A percentile compares a stretch with the other conserved stretches of the same genome.
Evolutionary conservation across 345 rosid species (phyloP).

Genomic region (Diplotaxis tenuifolia): DNA sequence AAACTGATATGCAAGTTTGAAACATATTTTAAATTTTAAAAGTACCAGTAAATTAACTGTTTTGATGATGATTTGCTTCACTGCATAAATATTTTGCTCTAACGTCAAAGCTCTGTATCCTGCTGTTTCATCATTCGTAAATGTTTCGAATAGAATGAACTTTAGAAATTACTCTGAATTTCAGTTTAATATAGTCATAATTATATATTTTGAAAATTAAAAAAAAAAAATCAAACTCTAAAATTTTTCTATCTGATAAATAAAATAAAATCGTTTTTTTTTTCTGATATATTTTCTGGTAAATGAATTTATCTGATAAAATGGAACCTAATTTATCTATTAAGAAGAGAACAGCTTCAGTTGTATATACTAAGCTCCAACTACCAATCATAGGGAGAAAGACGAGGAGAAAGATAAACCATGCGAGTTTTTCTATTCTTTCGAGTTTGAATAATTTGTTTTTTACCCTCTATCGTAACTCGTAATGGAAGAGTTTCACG

Average conservation of each 20-base stretch:
- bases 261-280: not conserved
- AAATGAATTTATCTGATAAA: not conserved
- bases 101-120: not conserved
- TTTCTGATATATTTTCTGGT: not conserved
- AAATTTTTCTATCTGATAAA: not conserved
- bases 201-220: not conserved
- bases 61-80: not conserved
- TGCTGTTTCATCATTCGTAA: not conserved
- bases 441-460: not conserved
- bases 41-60: not conserved
- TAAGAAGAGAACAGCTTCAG: not conserved
- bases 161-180: not conserved
- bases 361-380: not conserved
- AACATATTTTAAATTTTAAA: not conserved
- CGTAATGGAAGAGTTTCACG: not conserved
- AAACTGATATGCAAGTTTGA: not conserved
- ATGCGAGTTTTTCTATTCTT: not conserved
- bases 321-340: not conserved
- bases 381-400: not conserved
- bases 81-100: not conserved
- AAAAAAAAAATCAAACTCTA: not conserved
- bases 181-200: not conserved
- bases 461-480: not conserved
- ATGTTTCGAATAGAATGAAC: not conserved
- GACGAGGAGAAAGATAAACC: not conserved